Percentiles rank a stretch among this genome's conserved stretches.
These are phyloP conservation scores for Daldinia sp. DNA, from an alignment of 2,329 filamentous ascomycete species.

Conservation along the genomic window DNA sequence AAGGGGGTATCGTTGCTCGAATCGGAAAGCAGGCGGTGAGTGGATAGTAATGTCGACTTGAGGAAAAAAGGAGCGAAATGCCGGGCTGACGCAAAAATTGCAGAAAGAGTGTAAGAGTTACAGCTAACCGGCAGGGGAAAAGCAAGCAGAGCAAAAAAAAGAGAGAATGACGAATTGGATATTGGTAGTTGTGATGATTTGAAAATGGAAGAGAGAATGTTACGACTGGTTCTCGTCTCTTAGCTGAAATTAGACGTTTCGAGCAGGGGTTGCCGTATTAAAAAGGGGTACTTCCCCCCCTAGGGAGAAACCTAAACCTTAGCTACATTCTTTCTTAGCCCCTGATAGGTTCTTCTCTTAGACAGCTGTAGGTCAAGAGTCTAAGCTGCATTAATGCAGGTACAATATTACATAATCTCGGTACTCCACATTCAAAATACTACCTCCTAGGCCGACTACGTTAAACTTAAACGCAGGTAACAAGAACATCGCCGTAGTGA, in stretches of 20 bases:
- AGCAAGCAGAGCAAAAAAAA: constrained; percentile 26
- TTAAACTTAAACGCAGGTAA: too few species aligned
- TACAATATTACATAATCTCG: not conserved
- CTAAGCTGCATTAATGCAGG: constrained; percentile 7
- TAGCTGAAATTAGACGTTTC: constrained; percentile 41
- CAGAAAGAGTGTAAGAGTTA: constrained; percentile 18
- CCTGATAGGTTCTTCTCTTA: too few species aligned
- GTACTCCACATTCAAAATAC: not conserved
- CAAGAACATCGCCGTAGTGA: too few species aligned
- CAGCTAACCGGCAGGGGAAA: constrained; percentile 15
- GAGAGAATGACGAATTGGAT: constrained; percentile 35
- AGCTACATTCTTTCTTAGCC: too few species aligned
- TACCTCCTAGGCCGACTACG: not conserved
- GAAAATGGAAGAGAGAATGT: constrained; percentile 25
- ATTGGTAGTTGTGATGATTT: constrained; percentile 18
- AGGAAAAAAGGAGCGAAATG: constrained; percentile 1
- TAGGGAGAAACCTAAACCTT: too few species aligned
- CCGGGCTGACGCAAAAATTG: constrained; percentile 24
- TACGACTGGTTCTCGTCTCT: not conserved
- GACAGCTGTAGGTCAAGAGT: not conserved
- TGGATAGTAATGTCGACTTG: not conserved
- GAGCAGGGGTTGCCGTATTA: constrained; percentile 31
- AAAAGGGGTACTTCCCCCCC: not conserved
- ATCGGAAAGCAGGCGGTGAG: constrained; percentile 5
- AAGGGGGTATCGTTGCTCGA: constrained; percentile 16